Conservation (phyloP, 1,139 yeast species). For the Saccharomyces hybrid region DNA sequence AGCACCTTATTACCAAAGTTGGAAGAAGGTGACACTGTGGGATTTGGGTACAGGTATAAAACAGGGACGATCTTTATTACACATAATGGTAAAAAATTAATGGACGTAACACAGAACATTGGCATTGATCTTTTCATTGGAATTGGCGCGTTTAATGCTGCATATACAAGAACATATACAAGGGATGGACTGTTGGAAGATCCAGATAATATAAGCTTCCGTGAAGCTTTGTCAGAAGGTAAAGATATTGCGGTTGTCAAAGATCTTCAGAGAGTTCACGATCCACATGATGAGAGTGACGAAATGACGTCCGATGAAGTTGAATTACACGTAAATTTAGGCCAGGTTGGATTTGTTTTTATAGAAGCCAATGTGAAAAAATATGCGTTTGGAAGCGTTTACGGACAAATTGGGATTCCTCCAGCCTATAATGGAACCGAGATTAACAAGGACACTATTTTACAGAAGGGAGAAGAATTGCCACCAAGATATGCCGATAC, state of each 20-base stretch:
- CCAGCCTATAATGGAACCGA: constrained; percentile 55
- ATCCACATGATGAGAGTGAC: constrained; percentile 14
- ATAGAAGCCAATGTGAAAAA: constrained; percentile 87
- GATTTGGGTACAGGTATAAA: constrained; percentile 78
- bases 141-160: constrained; percentile 31
- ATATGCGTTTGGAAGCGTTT: constrained; percentile 81
- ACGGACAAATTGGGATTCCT: constrained; percentile 67
- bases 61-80: constrained; percentile 83
- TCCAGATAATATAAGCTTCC: constrained; percentile 28
- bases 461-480: constrained; percentile 66
- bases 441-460: constrained; percentile 48
- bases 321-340: constrained; percentile 73
- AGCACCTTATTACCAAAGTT: constrained; percentile 67
- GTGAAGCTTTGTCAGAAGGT: constrained; percentile 21
- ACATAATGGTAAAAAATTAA: constrained; percentile 78
- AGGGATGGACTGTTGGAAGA: constrained; percentile 31
- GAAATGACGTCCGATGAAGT: constrained; percentile 26
- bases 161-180: constrained; percentile 31
- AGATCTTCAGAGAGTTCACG: constrained; percentile 20
- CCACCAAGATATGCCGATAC: constrained; percentile 51
- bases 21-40: constrained; percentile 82
- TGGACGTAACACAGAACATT: constrained; percentile 77
- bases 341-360: constrained; percentile 88
- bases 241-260: constrained; percentile 19
- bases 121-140: constrained; percentile 57